Evolutionary conservation across 331 rosid species (phyloP), one percentile per base, ranked within the genome.

Genomic region (Acacia pycnantha): DNA sequence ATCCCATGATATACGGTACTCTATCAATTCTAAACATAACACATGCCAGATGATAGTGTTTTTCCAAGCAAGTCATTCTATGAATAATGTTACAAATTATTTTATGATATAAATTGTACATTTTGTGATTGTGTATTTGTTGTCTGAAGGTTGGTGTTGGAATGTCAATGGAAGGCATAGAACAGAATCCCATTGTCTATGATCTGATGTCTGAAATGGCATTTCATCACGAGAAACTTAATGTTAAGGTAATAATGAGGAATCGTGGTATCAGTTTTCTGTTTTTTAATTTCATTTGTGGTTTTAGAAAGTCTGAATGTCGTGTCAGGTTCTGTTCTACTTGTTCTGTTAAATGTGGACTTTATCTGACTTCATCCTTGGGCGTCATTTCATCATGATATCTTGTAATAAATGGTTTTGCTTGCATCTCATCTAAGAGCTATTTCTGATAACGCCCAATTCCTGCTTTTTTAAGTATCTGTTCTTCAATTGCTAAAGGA

Each of bases 131-230:
- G 21, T 71, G 59, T 79, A 6, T 77, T 73, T 80, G 80, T 68
- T 85, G 70, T 81, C 64, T 84, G 79, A 84, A 93, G 97, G 91
- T 93, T 87, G 97, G 97, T 48, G 90, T 93, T 56, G 97, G 97
- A 80, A 91, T 93, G 97, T 86, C 97, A 64, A 91, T 93, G 97
- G 97, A 93, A 89, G 97, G 96, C 54, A 90, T 91, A 70, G 97
- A 90, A 84, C 97, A 93, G 85, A 93, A 91, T 81, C 97, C 96
- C 62, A 76, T 88, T 73, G 91, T 91, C 77, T 93, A 93, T 77
- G 95, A 93, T 82, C 82, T 90, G 81, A 91, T 92, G 97, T 91
- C 94, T 48, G 95, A 92, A 88, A 92, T 91, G 95, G 92, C 95
- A 75, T 92, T 91, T 84, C 92, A 66, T 26, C 87, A 76, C 77